Base-by-base conservation (phyloP, 208 protist genomes). In the Leishmania guyanensis region DNA sequence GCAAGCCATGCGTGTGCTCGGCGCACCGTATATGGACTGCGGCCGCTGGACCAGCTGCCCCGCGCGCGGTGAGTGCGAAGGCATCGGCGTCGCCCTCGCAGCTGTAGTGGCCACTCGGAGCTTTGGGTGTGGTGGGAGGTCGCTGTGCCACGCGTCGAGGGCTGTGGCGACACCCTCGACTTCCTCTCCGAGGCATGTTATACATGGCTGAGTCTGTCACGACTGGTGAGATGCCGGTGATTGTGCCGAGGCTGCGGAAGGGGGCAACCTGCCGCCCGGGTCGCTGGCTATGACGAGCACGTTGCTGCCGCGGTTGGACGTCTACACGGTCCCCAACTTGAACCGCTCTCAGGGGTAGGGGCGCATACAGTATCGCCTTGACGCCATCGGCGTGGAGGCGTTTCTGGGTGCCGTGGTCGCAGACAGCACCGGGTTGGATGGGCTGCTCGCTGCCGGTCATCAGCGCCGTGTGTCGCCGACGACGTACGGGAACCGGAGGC, bases 381-480 rank as follows among this genome's bases (percentile, higher is more conserved):
- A 97, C 78, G 88, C 93, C 1, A 84, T 97, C 3, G 90, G 92
- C 36, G 71, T 97, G 78, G 82, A 86, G 71, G 68, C 86, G 62
- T 97, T 97, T 51, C 70, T 95, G 26, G 88, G 93, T 33, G 85
- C 90, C 0, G 89, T 92, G 48, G 93, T 90, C 16, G 94, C 93
- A 60, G 95, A 96, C 89, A 96, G 93, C 84, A 97, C 94, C 79
- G 93, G 95, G 58, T 73, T 97, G 22, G 92, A 97, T 78, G 93
- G 95, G 79, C 86, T 97, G 46, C 89, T 95, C n/a, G 89, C 93
- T n/a, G 86, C 90, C 33, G 90, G 93, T 10, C 88, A 92, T 26
- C 93, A 97, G 73, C 89, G 87, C 10, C 75, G 72, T n/a, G 80
- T 86, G 10, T 84, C 93, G 46, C 84, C 91, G 20, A 90, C 86